Conservation (phyloP, 495 filamentous ascomycete species). For the Trichoderma asperelloides region DNA sequence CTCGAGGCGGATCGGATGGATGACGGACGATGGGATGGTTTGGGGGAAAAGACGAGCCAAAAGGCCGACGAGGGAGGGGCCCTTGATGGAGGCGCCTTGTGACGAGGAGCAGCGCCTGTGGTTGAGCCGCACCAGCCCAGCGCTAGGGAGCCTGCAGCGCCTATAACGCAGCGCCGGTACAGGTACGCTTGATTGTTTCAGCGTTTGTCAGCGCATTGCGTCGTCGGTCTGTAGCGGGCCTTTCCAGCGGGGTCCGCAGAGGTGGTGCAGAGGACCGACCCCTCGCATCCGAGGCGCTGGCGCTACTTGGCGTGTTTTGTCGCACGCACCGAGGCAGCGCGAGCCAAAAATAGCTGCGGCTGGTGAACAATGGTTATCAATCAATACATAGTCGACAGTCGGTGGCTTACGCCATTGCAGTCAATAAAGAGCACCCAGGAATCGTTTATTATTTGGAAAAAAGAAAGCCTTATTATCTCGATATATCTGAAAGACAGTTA, state of each 20-base stretch:
- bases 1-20: neutral
- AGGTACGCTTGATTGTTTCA: neutral
- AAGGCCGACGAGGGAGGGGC: neutral
- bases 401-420: too few relatives aligned
- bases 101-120: neutral
- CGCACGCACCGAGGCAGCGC: neutral
- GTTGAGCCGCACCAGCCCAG: neutral
- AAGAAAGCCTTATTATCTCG: neutral
- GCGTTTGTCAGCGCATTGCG: constrained; percentile 1
- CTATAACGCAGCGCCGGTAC: too few relatives aligned
- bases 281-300: neutral
- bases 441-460: too few relatives aligned
- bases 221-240: neutral
- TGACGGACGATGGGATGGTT: neutral
- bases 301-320: neutral
- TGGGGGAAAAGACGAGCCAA: too few relatives aligned
- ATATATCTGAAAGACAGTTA: neutral
- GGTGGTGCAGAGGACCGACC: neutral
- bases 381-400: too few relatives aligned
- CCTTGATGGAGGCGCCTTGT: neutral
- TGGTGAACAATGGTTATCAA: too few relatives aligned
- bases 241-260: neutral
- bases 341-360: neutral
- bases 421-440: too few relatives aligned
- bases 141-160: neutral